A percentile compares a stretch with the other conserved stretches of the same genome.
phyloP scores from a whole-genome alignment of 257 asterid genomes.

The Catharanthus roseus region DNA sequence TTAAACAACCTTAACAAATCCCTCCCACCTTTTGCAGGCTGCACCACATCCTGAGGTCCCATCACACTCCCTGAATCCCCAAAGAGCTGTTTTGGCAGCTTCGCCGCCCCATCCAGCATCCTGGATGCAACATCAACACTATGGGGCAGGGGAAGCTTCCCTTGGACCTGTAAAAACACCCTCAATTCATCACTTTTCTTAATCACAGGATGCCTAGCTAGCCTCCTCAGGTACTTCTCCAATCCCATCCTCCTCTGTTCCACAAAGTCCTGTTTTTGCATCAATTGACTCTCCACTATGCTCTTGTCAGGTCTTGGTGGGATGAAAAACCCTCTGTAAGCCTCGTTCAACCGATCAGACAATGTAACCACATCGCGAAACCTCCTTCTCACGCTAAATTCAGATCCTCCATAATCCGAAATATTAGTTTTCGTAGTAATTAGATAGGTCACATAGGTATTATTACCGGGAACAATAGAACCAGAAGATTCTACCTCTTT shows the following conservation, averaged over 20 bases:
- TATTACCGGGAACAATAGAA: slow-evolving; percentile 85
- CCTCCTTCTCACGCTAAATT: slow-evolving; percentile 68
- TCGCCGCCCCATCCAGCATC: slow-evolving; percentile 89
- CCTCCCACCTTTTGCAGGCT: slow-evolving; percentile 85
- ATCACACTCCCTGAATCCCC: slow-evolving; percentile 66
- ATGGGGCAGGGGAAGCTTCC: slow-evolving; percentile 70
- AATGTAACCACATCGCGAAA: slow-evolving; percentile 81
- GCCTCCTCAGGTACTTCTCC: slow-evolving; percentile 81
- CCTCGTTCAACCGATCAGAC: slow-evolving; percentile 73
- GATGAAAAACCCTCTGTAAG: slow-evolving; percentile 72
- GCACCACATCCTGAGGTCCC: slow-evolving; percentile 86
- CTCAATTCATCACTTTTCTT: slow-evolving; percentile 84
- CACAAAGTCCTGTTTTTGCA: slow-evolving; percentile 96
- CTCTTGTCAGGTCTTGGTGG: slow-evolving; percentile 97
- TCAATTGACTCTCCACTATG: slow-evolving; percentile 87
- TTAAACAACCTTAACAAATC: slow-evolving; percentile 86
- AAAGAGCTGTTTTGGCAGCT: slow-evolving; percentile 83
- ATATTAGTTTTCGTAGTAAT: slow-evolving; percentile 72
- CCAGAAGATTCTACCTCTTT: slow-evolving; percentile 69
- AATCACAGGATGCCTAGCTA: slow-evolving; percentile 69
- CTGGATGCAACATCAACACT: slow-evolving; percentile 77
- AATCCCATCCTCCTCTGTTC: slow-evolving; percentile 90
- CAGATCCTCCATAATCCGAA: slow-evolving; percentile 55
- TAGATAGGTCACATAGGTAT: slow-evolving; percentile 60
- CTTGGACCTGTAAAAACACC: slow-evolving; percentile 80